Base-by-base conservation (phyloP, 1,284 basidiomycete species). In the Microbotryum intermedium region DNA sequence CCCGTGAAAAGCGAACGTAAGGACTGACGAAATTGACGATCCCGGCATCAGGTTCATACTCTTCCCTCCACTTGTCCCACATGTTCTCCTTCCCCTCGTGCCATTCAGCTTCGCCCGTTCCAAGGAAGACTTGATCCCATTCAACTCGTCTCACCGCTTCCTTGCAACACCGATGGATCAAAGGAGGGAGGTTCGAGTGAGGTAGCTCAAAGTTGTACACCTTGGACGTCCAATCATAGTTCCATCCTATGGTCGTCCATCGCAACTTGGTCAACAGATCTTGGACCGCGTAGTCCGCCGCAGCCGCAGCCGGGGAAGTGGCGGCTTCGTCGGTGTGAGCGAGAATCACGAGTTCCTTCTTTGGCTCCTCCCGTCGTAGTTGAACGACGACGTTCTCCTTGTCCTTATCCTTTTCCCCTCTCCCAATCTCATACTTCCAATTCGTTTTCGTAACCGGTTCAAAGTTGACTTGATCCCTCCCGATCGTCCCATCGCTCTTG, bases 201-300 rank as follows among this genome's bases (percentile, higher is more conserved):
- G 81, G 81, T 66, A 79, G 82, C 0, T 81, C 79, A 66, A 93
- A 91, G 71, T 93, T 88, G 70, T 95, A 95, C 60, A 87, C 84
- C 70, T 94, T 95, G 28, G 83, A 87, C 1, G 88, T 86, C 90
- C 90, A 94, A 62, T 77, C 74, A 73, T 95, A 95, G 56, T 83
- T 87, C 83, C 87, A 88, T 6, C 91, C 91, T 49, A 95, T 86
- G 70, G 93, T 95, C 1, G 89, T 87, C 91, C 91, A 95, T 44
- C 91, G 80, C 43, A 95, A 73, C 50, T 61, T 67, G 8, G 60
- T 50, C 6, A 71, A 47, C 5, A 71, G 43, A 6, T 60, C 57
- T 11, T 43, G n/a, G 0, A 67, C 53, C 18, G 65, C 59, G 13
- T 23, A 25, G 50, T 51, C 34, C 11, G 34, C 34, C 18, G 34